Conservation (phyloP, 2,329 filamentous ascomycete genomes). For the Fusarium bulbicola region DNA sequence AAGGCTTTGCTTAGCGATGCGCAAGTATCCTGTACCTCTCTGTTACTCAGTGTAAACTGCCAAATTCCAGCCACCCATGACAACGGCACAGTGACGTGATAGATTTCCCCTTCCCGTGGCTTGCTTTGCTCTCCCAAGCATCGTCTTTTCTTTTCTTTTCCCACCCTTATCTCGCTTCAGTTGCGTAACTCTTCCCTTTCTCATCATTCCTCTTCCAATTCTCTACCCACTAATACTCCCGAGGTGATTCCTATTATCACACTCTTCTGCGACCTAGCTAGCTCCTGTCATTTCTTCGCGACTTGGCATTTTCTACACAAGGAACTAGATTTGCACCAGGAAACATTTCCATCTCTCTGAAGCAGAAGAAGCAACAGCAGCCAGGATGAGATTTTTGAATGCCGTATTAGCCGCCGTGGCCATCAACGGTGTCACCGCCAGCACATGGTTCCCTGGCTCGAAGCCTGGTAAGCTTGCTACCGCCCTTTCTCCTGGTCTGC, state of each 20-base stretch:
- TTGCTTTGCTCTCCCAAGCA: neutral
- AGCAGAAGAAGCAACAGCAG: neutral
- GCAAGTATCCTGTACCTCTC: slow-evolving; percentile 25
- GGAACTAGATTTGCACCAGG: neutral
- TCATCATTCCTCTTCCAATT: slow-evolving; percentile 10
- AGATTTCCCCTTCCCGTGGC: slow-evolving; percentile 34
- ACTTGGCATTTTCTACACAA: neutral
- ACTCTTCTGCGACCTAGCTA: neutral
- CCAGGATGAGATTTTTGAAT: slow-evolving; percentile 79
- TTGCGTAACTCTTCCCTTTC: slow-evolving; percentile 2
- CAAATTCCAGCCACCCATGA: slow-evolving; percentile 37
- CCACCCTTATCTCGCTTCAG: slow-evolving; percentile 8
- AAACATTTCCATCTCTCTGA: neutral
- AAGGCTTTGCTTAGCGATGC: slow-evolving; percentile 22
- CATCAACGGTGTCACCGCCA: slow-evolving; percentile 74
- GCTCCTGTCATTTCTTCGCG: neutral
- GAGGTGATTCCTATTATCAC: slow-evolving; percentile 9
- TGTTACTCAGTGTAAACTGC: slow-evolving; percentile 11
- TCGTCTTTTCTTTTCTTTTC: slow-evolving; percentile 23
- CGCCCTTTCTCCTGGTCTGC: neutral
- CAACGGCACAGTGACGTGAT: slow-evolving; percentile 43
- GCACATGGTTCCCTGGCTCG: slow-evolving; percentile 79
- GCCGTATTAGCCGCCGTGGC: slow-evolving; percentile 76
- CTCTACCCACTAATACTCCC: neutral
- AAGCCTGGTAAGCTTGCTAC: slow-evolving; percentile 74